Conservation (phyloP, 371 early-diverging fungal species). For the Mortierella sp. region DNA sequence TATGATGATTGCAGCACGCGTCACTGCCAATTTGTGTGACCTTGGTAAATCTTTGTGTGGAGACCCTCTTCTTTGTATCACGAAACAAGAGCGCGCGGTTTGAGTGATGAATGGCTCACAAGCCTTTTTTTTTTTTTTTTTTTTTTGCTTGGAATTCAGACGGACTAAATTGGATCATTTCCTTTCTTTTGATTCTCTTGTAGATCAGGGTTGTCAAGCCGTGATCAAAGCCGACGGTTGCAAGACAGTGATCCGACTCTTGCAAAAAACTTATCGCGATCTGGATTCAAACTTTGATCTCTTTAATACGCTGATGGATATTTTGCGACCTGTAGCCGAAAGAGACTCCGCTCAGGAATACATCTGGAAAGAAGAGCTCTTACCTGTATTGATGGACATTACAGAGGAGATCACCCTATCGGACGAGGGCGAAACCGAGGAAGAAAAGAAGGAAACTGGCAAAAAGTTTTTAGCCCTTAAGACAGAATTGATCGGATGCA, state of each 20-base stretch:
- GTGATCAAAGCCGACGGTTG: slow-evolving; percentile 27
- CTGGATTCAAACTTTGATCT: slow-evolving; percentile 38
- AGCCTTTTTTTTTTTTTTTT: neutral
- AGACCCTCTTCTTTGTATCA: no score
- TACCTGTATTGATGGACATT: slow-evolving; percentile 57
- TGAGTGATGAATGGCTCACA: no score
- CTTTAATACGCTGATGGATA: slow-evolving; percentile 29
- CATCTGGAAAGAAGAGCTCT: slow-evolving; percentile 53
- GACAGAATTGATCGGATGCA: slow-evolving; percentile 56
- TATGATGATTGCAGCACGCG: slow-evolving; percentile 41
- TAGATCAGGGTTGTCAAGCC: slow-evolving; percentile 27
- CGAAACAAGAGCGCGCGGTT: no score
- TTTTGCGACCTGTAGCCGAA: slow-evolving; percentile 25
- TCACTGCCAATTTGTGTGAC: slow-evolving; percentile 37
- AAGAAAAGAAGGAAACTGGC: slow-evolving; percentile 58
- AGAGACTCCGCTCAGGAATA: slow-evolving; percentile 58
- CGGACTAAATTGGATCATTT: neutral
- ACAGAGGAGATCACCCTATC: slow-evolving; percentile 54
- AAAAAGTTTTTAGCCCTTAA: slow-evolving; percentile 57
- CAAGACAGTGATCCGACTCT: slow-evolving; percentile 20
- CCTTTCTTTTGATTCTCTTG: neutral
- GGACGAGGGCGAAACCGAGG: slow-evolving; percentile 57
- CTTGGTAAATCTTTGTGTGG: slow-evolving; percentile 16
- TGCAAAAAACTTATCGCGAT: slow-evolving; percentile 17
- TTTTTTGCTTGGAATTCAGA: neutral